These are phyloP conservation scores for Metschnikowia borealis DNA, from an alignment of 805 yeast genomes.

Conservation along the genomic window DNA sequence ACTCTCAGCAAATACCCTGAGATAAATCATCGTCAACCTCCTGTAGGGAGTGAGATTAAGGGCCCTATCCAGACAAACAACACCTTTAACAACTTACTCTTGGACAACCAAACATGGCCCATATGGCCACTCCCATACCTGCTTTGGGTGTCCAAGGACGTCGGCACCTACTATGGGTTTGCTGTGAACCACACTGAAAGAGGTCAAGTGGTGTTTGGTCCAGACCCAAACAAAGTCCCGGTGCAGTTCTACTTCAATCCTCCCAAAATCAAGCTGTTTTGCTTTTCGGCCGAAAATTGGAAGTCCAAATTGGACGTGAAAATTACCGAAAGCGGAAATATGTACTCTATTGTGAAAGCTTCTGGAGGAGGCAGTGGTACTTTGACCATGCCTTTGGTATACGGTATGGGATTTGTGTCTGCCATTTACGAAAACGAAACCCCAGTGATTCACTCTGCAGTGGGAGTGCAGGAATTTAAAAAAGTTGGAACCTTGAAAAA, in stretches of 20 bases:
- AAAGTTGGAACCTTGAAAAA: slow-evolving; percentile 26
- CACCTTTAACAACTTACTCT: slow-evolving; percentile 68
- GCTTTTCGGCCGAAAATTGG: slow-evolving; percentile 34
- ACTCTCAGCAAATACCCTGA: slow-evolving; percentile 43
- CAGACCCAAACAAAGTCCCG: slow-evolving; percentile 49
- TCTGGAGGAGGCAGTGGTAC: slow-evolving; percentile 27
- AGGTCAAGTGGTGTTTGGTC: slow-evolving; percentile 65
- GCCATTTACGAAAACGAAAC: slow-evolving; percentile 35
- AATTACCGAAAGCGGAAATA: slow-evolving; percentile 26
- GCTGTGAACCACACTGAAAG: slow-evolving; percentile 63
- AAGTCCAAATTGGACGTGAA: slow-evolving; percentile 16
- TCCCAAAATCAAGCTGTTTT: slow-evolving; percentile 58
- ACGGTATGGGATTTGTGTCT: slow-evolving; percentile 82
- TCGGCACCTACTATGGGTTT: slow-evolving; percentile 50
- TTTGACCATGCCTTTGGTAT: slow-evolving; percentile 58
- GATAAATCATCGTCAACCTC: slow-evolving; percentile 31
- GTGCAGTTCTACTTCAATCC: slow-evolving; percentile 67
- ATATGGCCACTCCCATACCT: slow-evolving; percentile 83
- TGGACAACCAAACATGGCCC: slow-evolving; percentile 63
- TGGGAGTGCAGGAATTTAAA: slow-evolving; percentile 56
- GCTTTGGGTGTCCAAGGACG: slow-evolving; percentile 57
- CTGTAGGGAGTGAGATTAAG: slow-evolving; percentile 26
- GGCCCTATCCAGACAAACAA: slow-evolving; percentile 69
- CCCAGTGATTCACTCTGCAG: slow-evolving; percentile 48
- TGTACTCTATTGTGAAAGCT: slow-evolving; percentile 28